Evolutionary conservation across 331 rosid genomes (phyloP), one percentile per base, ranked within the genome.

Genomic region (Malus hybrid): DNA sequence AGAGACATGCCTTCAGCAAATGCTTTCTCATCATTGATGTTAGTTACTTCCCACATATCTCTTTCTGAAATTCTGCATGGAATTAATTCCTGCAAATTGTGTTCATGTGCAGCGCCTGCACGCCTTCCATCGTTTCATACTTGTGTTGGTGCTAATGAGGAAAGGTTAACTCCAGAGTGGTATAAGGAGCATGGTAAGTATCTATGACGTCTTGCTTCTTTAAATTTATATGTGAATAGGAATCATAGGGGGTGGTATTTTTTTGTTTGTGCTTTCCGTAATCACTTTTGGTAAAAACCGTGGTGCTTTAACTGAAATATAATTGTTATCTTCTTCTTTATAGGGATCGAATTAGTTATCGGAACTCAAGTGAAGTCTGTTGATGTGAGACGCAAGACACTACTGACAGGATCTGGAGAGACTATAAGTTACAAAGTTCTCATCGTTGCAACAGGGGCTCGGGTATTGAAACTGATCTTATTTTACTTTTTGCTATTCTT

Each of bases 391-490:
- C 99, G 99, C 24, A 92, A 87, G 88, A 94, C 97, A 67, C 69
- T 94, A 46, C 74, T 94, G 82, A 94, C 96, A 58, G 85, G 89
- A 77, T 82, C 99, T 48, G 99, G 99, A 65, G 99, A 94, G 89
- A 94, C 97, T 75, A 89, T 94, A 76, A 94, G 97, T 83, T 94
- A 94, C 89, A 94, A 85, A 90, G 46, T 87, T 84, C 99, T 94
- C 70, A 79, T 94, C 71, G 74, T 94, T 84, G 99, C 99, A 60
- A 90, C 99, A 81, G 99, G 99, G 86, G 99, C 99, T 81, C 97
- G 96, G 99, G 99, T 94, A 94, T 80, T 86, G 77, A 82, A 80
- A 68, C 88, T 82, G 77, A 74, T 86, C 88, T 84, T 71, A 62
- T 57, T 55, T 42, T 3, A 56, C 30, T 44, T 8, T 3, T 30